phyloP scores from a whole-genome alignment of 768 basidiomycete genomes.

The Infundibulicybe gibba region DNA sequence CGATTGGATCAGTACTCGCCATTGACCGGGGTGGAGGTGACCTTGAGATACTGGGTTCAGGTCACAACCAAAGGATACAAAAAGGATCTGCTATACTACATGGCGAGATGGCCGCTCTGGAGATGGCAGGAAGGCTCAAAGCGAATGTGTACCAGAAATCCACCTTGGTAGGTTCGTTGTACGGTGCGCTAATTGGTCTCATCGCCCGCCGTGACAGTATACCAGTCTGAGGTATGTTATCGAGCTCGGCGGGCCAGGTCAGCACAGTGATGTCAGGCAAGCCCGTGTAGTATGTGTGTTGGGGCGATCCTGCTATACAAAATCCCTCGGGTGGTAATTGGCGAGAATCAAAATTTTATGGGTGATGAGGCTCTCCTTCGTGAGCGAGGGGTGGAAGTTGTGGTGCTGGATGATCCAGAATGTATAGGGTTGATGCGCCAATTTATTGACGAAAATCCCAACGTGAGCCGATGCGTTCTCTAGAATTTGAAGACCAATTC shows the following conservation, averaged over 20 bases:
- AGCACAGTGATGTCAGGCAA: conserved; percentile 46
- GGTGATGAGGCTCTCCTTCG: conserved; percentile 54
- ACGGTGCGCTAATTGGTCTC: no score
- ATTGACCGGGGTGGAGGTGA: conserved; percentile 7
- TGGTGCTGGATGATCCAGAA: conserved; percentile 42
- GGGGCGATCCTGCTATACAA: conserved; percentile 62
- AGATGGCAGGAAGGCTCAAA: conserved; percentile 48
- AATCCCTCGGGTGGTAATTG: conserved; percentile 64
- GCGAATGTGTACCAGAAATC: conserved; percentile 33
- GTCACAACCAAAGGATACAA: conserved; percentile 33
- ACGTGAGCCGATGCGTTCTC: conserved; percentile 28
- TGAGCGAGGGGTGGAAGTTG: conserved; percentile 49
- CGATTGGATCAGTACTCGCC: conserved; percentile 54
- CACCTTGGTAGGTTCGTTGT: no score
- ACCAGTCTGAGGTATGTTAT: no score
- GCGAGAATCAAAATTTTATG: conserved; percentile 53
- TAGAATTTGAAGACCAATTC: no score
- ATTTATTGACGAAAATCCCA: conserved; percentile 55
- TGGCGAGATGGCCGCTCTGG: conserved; percentile 34
- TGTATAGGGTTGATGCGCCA: conserved; percentile 52
- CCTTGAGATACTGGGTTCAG: conserved; percentile 21
- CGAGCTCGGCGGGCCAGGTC: no score
- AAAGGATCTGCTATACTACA: conserved; percentile 29
- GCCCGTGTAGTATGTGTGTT: conserved; percentile 66
- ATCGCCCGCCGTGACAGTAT: no score